Evolutionary conservation across 208 protist species (phyloP), one percentile per base, ranked within the genome.

Genomic region (Vickermania ingenoplastis): DNA sequence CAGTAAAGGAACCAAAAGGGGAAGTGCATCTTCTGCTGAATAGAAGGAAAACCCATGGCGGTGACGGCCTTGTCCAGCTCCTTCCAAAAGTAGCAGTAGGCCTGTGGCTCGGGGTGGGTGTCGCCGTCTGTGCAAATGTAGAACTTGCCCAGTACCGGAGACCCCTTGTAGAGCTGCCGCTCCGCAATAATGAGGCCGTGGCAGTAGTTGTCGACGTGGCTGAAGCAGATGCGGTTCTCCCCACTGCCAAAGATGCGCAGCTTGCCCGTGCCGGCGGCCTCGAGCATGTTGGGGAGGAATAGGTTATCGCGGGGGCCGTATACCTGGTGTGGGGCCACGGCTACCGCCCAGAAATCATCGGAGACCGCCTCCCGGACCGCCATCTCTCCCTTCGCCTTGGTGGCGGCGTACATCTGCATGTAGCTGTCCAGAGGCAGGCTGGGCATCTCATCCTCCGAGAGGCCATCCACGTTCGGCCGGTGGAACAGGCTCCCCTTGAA

Each of bases 191-290:
- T 96, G 24, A 97, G 79, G 14, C 83, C 94, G 59, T 97, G 94
- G 55, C 85, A 87, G 77, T 97, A 98, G 77, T 98, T 97, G 72
- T 97, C 93, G 0, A 97, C 92, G 66, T 97, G 92, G 0, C 90
- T 97, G 61, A 98, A 97, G 74, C 90, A 97, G 56, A 97, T 94
- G 50, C 84, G 78, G 73, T 97, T 98, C 56, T 86, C 68, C 3
- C 96, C 94, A 31, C 83, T 75, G 5, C 86, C 84, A 70, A 98
- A 97, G 65, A 98, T 77, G 29, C 94, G 87, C 28, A 97, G 73
- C 67, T 96, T 93, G 3, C 91, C 91, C 3, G 82, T 97, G 27
- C 89, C 83, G n/a, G 92, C 89, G 11, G 92, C 91, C 60, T 97
- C 87, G 17, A 98, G 77, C 62, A 97, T 88, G 62, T 97, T 97